Base-by-base conservation (phyloP, 176 grass and related monocot genomes). In the Phoenix roebelenii region DNA sequence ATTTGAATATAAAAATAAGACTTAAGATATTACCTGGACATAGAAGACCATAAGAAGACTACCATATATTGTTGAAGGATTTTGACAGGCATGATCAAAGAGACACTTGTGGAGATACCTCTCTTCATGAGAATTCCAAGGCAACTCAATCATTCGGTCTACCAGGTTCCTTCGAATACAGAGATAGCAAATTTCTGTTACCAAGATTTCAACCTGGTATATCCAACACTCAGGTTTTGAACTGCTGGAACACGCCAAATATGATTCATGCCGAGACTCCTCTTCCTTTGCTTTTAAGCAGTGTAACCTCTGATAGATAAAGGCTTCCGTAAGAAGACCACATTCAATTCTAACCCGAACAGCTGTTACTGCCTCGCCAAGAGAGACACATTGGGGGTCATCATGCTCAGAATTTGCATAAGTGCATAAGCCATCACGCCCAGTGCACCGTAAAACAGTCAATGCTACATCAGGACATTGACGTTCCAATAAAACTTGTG, bases 41-140 rank as follows among this genome's bases (percentile, higher is more conserved):
- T 97, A 97, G 70, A 88, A 97, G 60, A 97, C 87, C 25, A 91
- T 84, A 72, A 96, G 77, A 57, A 97, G 78, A 65, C 83, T 97
- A 67, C 92, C 87, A 64, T 64, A 80, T 69, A 72, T 72, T 68
- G 60, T 65, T 63, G 57, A 78, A 52, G 84, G 81, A 50, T 50
- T 80, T 74, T 91, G 79, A 83, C 63, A 52, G 67, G 86, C 80
- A 72, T 54, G 76, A 25, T 90, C 83, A 16, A 90, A 68, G 18
- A 96, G 80, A 26, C 64, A 96, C 68, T 96, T 90, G 55, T 96
- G 83, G 53, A 96, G 80, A 73, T 82, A 69, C 64, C 87, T 90
- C 64, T 87, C 91, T 77, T 96, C 91, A 68, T 74, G 75, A 66
- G 73, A 79, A 69, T 90, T 79, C 91, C 91, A 96, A 54, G 91